Percentiles rank a stretch among this genome's conserved stretches.
These are phyloP conservation scores for Niveomyces coronatus DNA, from an alignment of 2,329 filamentous ascomycete species.

Conservation along the genomic window DNA sequence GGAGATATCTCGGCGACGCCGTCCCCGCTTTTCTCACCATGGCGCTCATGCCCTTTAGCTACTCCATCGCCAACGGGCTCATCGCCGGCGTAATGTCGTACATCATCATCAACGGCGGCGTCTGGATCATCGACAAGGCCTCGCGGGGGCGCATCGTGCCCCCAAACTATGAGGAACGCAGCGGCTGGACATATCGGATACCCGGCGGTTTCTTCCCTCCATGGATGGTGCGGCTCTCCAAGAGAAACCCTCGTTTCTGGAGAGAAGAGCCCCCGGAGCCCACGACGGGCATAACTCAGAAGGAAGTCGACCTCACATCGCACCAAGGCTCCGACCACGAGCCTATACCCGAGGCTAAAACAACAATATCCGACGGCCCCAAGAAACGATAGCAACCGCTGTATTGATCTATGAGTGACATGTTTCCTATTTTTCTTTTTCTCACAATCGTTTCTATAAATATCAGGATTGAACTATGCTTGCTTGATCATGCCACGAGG, in stretches of 20 bases:
- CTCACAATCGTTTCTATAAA: too few relatives aligned
- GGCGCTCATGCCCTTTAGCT: conserved; percentile 80
- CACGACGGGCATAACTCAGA: background rate
- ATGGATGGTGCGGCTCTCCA: conserved; percentile 55
- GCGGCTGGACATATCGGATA: conserved; percentile 70
- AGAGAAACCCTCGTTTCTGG: conserved; percentile 70
- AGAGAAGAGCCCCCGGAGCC: conserved; percentile 20
- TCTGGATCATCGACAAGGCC: conserved; percentile 57
- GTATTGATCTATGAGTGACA: too few relatives aligned
- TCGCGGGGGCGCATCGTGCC: conserved; percentile 63
- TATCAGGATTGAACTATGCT: too few relatives aligned
- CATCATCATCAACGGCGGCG: conserved; percentile 60
- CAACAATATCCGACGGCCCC: background rate
- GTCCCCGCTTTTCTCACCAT: conserved; percentile 79
- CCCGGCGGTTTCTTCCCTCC: conserved; percentile 64
- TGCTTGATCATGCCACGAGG: too few relatives aligned
- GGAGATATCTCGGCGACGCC: conserved; percentile 74
- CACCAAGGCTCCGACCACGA: conserved; percentile 7
- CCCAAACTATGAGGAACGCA: conserved; percentile 64
- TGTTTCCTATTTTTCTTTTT: too few relatives aligned
- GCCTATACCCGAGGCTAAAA: background rate
- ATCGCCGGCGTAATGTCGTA: conserved; percentile 74
- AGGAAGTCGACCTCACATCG: conserved; percentile 7
- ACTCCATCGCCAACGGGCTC: conserved; percentile 77
- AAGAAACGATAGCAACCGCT: conserved; percentile 3